Evolutionary conservation across 2,329 filamentous ascomycete species (phyloP), one percentile per base, ranked within the genome.

Genomic region (Trichoderma hamatum): DNA sequence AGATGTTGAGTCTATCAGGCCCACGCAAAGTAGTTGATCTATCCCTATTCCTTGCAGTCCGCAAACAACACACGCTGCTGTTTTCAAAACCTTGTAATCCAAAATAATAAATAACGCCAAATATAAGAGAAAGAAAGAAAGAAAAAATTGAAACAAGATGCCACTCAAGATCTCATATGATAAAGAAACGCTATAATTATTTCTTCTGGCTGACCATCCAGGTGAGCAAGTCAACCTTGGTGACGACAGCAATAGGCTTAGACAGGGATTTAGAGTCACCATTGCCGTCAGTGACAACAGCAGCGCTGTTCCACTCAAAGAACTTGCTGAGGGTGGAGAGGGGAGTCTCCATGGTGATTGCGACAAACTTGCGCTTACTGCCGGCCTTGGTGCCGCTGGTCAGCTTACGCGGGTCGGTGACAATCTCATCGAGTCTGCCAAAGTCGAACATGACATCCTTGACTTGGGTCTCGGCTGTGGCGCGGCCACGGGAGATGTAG

Each of bases 361-460:
- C 92, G 62, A 98, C 92, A 81, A 97, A 99, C 77, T 92, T 89
- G 69, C 90, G 85, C 79, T 88, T 87, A 71, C 80, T 79, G 69
- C 75, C 79, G 26, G 76, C 75, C 70, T 80, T 76, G 58, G 76
- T 75, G 46, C 78, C 75, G 19, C 78, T 77, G 34, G 78, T 85
- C 66, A 92, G 83, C 75, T 91, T 87, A 71, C 90, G 88, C 34
- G 93, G 90, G 75, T 98, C 93, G n/a, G 93, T 97, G 69, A 97
- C 90, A 9, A 97, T 90, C 82, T 98, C 94, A 73, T 92, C 89
- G 68, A 97, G 86, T 74, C 90, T 92, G 69, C 89, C 86, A 82
- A 99, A 99, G 80, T 97, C 91, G 77, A 99, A 99, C 96, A 99
- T 99, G 81, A 97, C 93, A 28, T 94, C 90, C 71, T 88, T 88